Conservation (phyloP, 1,284 basidiomycete genomes). For the Anthracocystis panici-leucophaei region DNA sequence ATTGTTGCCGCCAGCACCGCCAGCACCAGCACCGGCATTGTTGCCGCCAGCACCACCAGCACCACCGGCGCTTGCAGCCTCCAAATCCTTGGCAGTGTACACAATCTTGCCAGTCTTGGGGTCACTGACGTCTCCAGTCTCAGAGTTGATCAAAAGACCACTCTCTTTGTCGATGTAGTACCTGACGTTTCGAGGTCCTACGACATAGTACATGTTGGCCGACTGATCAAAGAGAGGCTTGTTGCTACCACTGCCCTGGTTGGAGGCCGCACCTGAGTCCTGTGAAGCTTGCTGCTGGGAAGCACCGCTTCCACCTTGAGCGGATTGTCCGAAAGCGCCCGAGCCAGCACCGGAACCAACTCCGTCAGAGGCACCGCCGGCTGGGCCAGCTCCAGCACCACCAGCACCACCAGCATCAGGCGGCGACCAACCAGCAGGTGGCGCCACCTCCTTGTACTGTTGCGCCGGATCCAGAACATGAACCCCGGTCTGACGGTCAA, state of each 20-base stretch:
- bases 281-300: background rate
- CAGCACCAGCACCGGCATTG: background rate
- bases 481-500: background rate
- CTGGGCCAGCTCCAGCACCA: background rate
- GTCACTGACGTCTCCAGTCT: slow-evolving; percentile 25
- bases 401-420: background rate
- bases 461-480: background rate
- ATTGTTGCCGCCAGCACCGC: background rate
- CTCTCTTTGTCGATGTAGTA: slow-evolving; percentile 28
- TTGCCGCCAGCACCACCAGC: background rate
- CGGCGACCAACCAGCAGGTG: slow-evolving; percentile 5
- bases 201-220: background rate
- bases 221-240: background rate
- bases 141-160: slow-evolving; percentile 30
- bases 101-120: slow-evolving; percentile 36
- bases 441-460: background rate
- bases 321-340: background rate
- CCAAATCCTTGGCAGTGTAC: background rate
- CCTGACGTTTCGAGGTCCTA: slow-evolving; percentile 5
- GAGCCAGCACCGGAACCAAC: background rate
- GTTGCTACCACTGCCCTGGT: background rate
- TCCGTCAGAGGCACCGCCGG: background rate
- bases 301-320: background rate
- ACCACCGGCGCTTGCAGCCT: background rate
- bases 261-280: background rate